Evolutionary conservation across 2,329 filamentous ascomycete genomes (phyloP), one percentile per base, ranked within the genome.

Genomic region (Chaetomiaceae sp.): DNA sequence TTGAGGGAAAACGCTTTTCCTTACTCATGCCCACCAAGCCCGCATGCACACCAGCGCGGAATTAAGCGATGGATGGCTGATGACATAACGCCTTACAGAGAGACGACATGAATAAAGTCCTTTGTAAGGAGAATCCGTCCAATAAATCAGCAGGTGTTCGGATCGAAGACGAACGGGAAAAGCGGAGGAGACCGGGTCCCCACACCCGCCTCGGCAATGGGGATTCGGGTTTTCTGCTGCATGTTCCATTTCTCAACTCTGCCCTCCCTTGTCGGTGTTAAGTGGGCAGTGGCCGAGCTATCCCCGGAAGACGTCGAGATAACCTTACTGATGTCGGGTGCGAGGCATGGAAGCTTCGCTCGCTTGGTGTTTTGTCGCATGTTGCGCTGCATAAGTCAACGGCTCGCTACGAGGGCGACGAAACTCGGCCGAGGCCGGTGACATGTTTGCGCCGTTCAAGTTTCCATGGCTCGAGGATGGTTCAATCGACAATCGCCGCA

Each of bases 101-200:
- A 36, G 34, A 36, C 34, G 27, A 4, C 27, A 9, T 9, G 4
- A 12, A 12, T 7, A 31, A 31, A 31, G 27, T 3, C 14, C 27
- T 31, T 31, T 12, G 27, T 20, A 7, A n/a, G n/a, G n/a, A n/a
- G n/a, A n/a, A n/a, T n/a, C n/a, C n/a, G n/a, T n/a, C 36, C 36
- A 38, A 38, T 38, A 17, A n/a, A 22, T 2, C 17, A 20, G 17
- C 17, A 1, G 36, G 6, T 27, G 25, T 27, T 27, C 25, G 9
- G 9, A 5, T 19, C 17, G 22, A 34, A 31, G 19, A 31, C n/a
- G 9, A 22, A 34, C 33, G 44, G 31, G 44, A 23, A 36, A 50
- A 43, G 47, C 37, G 47, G 47, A 50, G 47, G 15, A 5, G 19
- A 20, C 14, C 47, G 47, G 47, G 15, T 36, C 27, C 34, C 42